phyloP scores from a whole-genome alignment of 1,284 basidiomycete species.

The Irpex lacteus region DNA sequence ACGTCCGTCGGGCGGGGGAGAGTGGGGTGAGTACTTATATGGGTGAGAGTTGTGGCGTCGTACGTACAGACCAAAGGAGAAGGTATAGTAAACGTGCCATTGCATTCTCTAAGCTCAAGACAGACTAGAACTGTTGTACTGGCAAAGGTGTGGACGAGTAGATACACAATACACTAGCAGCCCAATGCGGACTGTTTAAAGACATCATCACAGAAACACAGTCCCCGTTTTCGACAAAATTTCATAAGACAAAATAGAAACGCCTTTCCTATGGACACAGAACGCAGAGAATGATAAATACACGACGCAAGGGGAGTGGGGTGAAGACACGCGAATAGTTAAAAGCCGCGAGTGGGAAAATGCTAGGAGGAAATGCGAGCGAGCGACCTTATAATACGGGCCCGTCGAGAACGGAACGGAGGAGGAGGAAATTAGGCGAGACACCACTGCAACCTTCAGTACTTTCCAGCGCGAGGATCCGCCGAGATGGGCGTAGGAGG shows the following conservation, averaged over 20 bases:
- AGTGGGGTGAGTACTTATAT: neutral
- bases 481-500: slow-evolving; percentile 19
- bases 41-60: neutral
- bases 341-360: slow-evolving; percentile 1
- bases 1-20: neutral
- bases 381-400: neutral
- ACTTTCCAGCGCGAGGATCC: slow-evolving; percentile 12
- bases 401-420: neutral
- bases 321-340: neutral
- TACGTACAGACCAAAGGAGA: neutral
- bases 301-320: neutral
- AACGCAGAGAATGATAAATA: neutral
- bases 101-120: neutral
- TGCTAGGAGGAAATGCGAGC: neutral
- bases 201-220: neutral
- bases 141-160: neutral
- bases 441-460: neutral
- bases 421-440: neutral
- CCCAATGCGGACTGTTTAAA: neutral
- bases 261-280: neutral
- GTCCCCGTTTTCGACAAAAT: neutral
- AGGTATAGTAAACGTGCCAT: too few relatives aligned
- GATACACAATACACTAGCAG: neutral
- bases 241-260: neutral
- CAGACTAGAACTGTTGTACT: neutral